Conservation (phyloP, 352 stramenopile species). For the Phytopythium sindhum region DNA sequence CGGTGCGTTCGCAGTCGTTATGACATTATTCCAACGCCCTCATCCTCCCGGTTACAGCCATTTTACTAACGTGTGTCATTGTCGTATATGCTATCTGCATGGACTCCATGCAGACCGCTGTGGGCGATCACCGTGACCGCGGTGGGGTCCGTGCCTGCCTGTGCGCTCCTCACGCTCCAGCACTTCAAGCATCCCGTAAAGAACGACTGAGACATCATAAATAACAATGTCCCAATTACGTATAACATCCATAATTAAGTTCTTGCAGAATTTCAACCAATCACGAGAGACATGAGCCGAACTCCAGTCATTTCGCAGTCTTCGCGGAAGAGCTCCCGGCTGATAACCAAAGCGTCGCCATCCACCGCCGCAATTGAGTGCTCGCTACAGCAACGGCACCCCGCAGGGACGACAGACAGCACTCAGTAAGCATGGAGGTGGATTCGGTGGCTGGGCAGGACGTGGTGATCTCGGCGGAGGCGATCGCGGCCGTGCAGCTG, state of each 20-base stretch:
- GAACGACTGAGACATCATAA: slow-evolving; percentile 22
- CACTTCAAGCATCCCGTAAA: slow-evolving; percentile 25
- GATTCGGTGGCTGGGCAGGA: slow-evolving; percentile 61
- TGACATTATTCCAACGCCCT: not conserved
- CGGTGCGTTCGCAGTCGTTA: slow-evolving; percentile 19
- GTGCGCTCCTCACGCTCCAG: slow-evolving; percentile 27
- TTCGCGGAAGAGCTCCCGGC: not conserved
- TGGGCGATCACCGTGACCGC: slow-evolving; percentile 36
- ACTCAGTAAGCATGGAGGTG: slow-evolving; percentile 47
- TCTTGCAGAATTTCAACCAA: slow-evolving; percentile 18
- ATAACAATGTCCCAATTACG: not conserved
- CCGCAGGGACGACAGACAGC: not conserved
- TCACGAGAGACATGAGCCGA: slow-evolving; percentile 13
- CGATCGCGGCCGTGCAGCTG: slow-evolving; percentile 35
- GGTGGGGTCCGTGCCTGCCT: slow-evolving; percentile 25
- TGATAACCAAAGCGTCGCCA: not conserved
- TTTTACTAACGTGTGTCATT: not conserved
- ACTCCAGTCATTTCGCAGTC: slow-evolving; percentile 45
- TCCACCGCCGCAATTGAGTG: not conserved
- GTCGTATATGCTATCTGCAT: not conserved
- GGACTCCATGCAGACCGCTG: slow-evolving; percentile 29
- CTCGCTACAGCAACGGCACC: not conserved
- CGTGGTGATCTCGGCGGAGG: slow-evolving; percentile 50
- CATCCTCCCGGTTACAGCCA: not conserved
- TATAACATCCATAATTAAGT: not conserved